Evolutionary conservation across 371 early-diverging fungal genomes (phyloP).

Genomic region (Apophysomyces sp.): DNA sequence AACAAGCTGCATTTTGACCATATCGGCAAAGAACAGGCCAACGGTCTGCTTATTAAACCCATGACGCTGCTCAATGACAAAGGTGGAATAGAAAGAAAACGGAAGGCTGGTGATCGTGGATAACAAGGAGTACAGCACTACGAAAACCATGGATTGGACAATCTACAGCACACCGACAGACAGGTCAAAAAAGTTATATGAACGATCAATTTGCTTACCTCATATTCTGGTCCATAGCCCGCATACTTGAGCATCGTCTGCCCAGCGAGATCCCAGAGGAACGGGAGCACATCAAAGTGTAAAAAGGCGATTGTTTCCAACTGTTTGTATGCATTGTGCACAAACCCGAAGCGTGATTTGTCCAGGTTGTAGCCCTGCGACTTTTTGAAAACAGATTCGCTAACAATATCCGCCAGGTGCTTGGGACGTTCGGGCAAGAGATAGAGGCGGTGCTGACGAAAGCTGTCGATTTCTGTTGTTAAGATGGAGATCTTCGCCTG

Average conservation of each 20-base stretch:
- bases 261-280: conserved; percentile 73
- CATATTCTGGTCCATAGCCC: conserved; percentile 71
- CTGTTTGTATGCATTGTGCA: conserved; percentile 59
- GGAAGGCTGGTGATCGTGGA: conserved; percentile 77
- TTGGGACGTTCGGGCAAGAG: conserved; percentile 64
- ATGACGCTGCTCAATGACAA: conserved; percentile 93
- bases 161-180: conserved; percentile 53
- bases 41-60: conserved; percentile 98
- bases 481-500: neutral
- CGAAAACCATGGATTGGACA: conserved; percentile 80
- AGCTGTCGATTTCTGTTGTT: conserved; percentile 22
- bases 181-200: neutral
- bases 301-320: conserved; percentile 67
- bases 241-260: conserved; percentile 41
- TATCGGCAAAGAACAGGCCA: conserved; percentile 79
- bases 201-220: conserved; percentile 45
- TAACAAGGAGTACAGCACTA: conserved; percentile 57
- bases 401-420: conserved; percentile 64
- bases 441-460: conserved; percentile 76
- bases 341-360: conserved; percentile 79
- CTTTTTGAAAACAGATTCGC: conserved; percentile 76
- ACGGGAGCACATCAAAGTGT: conserved; percentile 70
- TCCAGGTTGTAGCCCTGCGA: conserved; percentile 87
- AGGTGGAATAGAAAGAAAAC: conserved; percentile 84
- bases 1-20: conserved; percentile 72